Percentiles rank a stretch among this genome's conserved stretches.
phyloP scores from a whole-genome alignment of 1,284 basidiomycete genomes.

The Puccinia horiana region DNA sequence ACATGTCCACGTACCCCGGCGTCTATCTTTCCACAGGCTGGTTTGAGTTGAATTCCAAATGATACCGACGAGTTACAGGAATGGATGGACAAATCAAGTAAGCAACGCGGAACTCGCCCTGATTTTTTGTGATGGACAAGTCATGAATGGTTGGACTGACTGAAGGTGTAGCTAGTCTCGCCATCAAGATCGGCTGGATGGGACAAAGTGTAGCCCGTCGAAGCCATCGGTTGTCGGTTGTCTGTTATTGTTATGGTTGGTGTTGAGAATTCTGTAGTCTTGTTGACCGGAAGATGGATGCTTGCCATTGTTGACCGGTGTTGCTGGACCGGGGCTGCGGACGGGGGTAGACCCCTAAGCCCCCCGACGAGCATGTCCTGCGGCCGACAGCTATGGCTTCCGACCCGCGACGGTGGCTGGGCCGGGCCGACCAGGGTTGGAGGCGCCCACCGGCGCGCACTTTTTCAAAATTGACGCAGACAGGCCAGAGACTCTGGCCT shows the following conservation, averaged over 20 bases:
- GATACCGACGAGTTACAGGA: background rate
- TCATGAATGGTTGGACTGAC: conserved; percentile 26
- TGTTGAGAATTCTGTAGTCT: background rate
- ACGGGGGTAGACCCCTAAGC: no score
- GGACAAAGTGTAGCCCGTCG: conserved; percentile 38
- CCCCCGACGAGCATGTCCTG: no score
- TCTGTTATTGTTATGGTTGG: background rate
- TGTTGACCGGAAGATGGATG: background rate
- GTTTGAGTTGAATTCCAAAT: background rate
- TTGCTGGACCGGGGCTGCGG: no score
- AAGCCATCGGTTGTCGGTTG: conserved; percentile 9
- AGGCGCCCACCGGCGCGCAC: no score
- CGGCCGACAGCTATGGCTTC: no score
- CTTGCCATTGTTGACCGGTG: no score
- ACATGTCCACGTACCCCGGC: conserved; percentile 35
- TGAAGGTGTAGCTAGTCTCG: conserved; percentile 50
- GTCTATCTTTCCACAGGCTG: conserved; percentile 49
- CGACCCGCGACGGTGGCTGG: no score
- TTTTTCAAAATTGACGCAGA: no score
- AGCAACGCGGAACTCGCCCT: background rate
- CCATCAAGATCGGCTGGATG: conserved; percentile 48
- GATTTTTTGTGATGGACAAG: background rate
- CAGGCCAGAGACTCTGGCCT: no score
- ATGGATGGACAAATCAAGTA: background rate
- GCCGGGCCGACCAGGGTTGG: no score